Base-by-base conservation (phyloP, 139 green algal species). In the Picochlorum sp. region DNA sequence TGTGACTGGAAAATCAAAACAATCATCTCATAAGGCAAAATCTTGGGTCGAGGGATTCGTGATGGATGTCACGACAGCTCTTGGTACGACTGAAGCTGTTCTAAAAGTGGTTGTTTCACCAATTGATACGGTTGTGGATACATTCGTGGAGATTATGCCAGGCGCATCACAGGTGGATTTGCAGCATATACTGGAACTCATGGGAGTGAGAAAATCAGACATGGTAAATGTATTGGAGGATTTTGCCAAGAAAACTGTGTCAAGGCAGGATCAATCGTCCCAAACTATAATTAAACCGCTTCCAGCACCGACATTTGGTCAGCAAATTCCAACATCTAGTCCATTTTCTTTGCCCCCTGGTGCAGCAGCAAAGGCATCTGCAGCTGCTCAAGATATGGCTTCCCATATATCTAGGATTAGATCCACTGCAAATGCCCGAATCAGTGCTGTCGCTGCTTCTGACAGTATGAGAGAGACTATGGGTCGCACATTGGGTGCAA, bases 81-180 rank as follows among this genome's bases (percentile, higher is more conserved):
- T 93, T 74, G 77, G 70, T 2, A 70, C 75, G 11, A 66, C 68
- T 2, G 86, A 93, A 71, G 73, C 77, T n/a, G 74, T 93, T 63
- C 75, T 93, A n/a, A 93, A 93, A 70, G 75, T 88, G n/a, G 79
- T 89, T 38, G 72, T 85, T n/a, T 77, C 80, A 8, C 84, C 84
- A 21, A 49, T 64, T 1, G 84, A 90, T 45, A 78, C 58, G 30
- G 54, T 93, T 31, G 74, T 76, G n/a, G 79, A 92, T 63, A 85
- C 85, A 41, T 93, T 88, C 65, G 72, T 74, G 26, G 80, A 85
- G 57, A 79, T 94, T 28, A 68, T 92, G 50, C 80, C 86, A 7
- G 60, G 76, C 3, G 79, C 59, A 2, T 63, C 70, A 2, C 37
- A 77, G 28, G 63, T 67, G 3, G 84, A 92, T 62, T 94, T 88